Base-by-base conservation (phyloP, 176 grass and related monocot species). In the Oryza coarctata region DNA sequence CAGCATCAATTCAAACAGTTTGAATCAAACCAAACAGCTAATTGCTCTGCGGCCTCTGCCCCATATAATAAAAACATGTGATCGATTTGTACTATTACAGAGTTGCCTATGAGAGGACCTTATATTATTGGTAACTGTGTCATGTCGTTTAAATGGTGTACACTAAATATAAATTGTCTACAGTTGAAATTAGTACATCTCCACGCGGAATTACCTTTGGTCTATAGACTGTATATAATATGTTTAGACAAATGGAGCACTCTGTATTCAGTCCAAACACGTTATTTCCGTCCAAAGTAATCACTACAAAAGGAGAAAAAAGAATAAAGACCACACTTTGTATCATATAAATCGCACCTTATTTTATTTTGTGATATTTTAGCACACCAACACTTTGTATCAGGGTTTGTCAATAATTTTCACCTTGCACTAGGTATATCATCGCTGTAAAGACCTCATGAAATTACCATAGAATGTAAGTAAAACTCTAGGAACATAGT, bases 1-100 rank as follows among this genome's bases (percentile, higher is more conserved):
- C 17, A 65, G 41, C 70, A 83, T 66, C 60, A 38, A 13, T 65
- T 75, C n/a, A 27, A 8, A 17, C 58, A 26, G 80, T 83, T 49
- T 20, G 11, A 30, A 74, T 50, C 5, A 7, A 73, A 36, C 30
- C 8, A 65, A 74, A 65, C 15, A 7, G 18, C 28, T 12, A 18
- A 27, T 35, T 26, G 39, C 36, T 38, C 38, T 39, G 38, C 10
- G 38, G 38, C 38, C 68, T n/a, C 50, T 55, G 15, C 7, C 26
- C 27, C 6, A 39, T 39, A 39, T 31, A 60, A 60, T 28, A 11
- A 22, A 44, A 45, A 43, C 18, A 30, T 12, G 26, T 13, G 55
- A n/a, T n/a, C n/a, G n/a, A 43, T 27, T 2, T 41, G 32, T 44
- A 29, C 75, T 26, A 9, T 29, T 63, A 22, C 34, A 64, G 55